A percentile compares a stretch with the other conserved stretches of the same genome.
Evolutionary conservation across 2,329 filamentous ascomycete species (phyloP).

Genomic region (Byssoonygena ceratinophila): DNA sequence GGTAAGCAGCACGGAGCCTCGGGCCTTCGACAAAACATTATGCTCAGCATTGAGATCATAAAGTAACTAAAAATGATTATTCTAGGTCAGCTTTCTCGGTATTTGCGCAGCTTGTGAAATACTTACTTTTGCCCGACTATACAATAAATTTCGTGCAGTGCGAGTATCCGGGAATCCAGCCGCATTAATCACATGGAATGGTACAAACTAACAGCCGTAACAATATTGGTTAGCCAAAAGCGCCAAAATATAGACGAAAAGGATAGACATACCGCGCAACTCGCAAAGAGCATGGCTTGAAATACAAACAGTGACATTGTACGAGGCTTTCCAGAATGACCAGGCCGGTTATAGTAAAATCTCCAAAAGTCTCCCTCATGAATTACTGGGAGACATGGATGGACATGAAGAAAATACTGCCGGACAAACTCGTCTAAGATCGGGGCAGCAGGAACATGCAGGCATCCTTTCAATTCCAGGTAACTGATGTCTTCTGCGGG

Average conservation of each 20-base stretch:
- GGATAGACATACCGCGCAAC: conserved; percentile 32
- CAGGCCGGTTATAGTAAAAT: conserved; percentile 9
- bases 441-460: conserved; percentile 35
- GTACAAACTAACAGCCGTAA: conserved; percentile 33
- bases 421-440: conserved; percentile 42
- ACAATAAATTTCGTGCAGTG: conserved; percentile 38
- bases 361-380: conserved; percentile 41
- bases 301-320: conserved; percentile 26
- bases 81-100: not conserved
- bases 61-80: conserved; percentile 20
- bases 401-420: conserved; percentile 25
- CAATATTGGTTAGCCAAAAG: conserved; percentile 16
- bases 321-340: not conserved
- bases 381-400: conserved; percentile 24
- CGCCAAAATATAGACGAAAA: conserved; percentile 16
- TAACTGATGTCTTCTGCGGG: conserved; percentile 40
- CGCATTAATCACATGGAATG: conserved; percentile 35
- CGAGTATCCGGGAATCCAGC: conserved; percentile 37
- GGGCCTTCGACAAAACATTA: conserved; percentile 21
- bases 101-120: not conserved
- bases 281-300: conserved; percentile 25
- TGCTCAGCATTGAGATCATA: conserved; percentile 25
- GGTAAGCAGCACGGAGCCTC: conserved; percentile 25
- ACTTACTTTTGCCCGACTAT: conserved; percentile 35
- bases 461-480: conserved; percentile 39